phyloP scores from a whole-genome alignment of 2,329 filamentous ascomycete genomes.

The Claviceps paspali region DNA sequence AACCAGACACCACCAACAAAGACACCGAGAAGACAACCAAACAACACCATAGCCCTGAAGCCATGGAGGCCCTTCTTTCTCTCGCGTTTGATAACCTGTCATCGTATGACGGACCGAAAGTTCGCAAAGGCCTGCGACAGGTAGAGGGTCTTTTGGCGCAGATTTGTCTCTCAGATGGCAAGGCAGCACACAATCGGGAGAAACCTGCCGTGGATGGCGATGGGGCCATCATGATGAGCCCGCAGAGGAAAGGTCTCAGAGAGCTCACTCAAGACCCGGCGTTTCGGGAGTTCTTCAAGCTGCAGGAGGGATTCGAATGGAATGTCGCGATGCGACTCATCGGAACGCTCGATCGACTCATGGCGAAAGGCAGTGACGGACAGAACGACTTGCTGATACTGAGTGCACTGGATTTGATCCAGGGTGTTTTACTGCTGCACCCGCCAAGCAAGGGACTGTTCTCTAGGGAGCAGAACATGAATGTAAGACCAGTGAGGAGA shows the following conservation, averaged over 20 bases:
- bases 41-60: conserved; percentile 7
- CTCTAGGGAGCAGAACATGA: conserved; percentile 85
- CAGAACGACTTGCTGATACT: conserved; percentile 82
- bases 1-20: too few relatives aligned
- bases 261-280: conserved; percentile 70
- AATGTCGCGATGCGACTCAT: conserved; percentile 83
- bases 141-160: conserved; percentile 88
- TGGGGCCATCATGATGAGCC: conserved; percentile 13
- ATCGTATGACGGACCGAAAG: conserved; percentile 76
- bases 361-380: conserved; percentile 68
- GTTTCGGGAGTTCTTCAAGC: conserved; percentile 88
- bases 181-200: conserved; percentile 4
- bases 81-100: conserved; percentile 94
- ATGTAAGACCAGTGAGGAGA: conserved; percentile 33
- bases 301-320: conserved; percentile 96
- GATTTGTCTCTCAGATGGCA: conserved; percentile 59
- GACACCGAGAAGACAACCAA: neutral
- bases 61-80: conserved; percentile 82
- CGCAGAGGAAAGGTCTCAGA: conserved; percentile 44
- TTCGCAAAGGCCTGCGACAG: conserved; percentile 85
- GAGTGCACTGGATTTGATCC: conserved; percentile 73
- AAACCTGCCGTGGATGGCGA: neutral
- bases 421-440: conserved; percentile 77
- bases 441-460: conserved; percentile 81
- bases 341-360: conserved; percentile 68